Evolutionary conservation across 768 basidiomycete genomes (phyloP), one percentile per base, ranked within the genome.

Genomic region (Tubosaeta sp.): DNA sequence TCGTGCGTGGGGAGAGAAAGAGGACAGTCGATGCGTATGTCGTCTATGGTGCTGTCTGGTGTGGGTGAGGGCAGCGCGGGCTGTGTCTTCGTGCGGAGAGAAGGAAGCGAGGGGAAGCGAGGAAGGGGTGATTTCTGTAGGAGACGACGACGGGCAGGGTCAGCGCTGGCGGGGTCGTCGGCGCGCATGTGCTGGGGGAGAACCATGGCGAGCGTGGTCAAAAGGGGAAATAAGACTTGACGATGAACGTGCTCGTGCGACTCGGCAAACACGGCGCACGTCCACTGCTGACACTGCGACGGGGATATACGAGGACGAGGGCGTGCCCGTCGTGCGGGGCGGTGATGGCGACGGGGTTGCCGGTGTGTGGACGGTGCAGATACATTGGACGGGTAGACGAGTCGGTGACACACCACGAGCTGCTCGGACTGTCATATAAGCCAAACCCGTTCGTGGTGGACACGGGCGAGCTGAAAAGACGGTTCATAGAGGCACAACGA

Each of bases 371-470:
- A 12, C 73, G 71, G n/a, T 95, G 92, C 70, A 77, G 77, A 60
- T 76, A 76, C 49, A 86, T 94, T 47, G 76, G 79, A 16, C 71
- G 74, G 11, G 62, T 92, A 30, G 78, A 84, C 1, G 59, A 73
- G 8, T 70, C 76, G 18, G 68, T 78, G 49, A 74, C 81, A 13
- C 83, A 84, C 64, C 83, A 90, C 65, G 80, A 84, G 34, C 67
- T 94, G 36, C 78, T 95, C 46, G 82, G 77, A 24, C 69, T 90
- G 34, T 73, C 83, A 0, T 73, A 77, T 31, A 71, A 73, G 16
- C 78, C 81, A 0, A 88, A 88, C 63, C 84, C 84, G 8, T 95
- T 91, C 69, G 67, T 75, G 14, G 69, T 97, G 38, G 83, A 93
- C 62, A 59, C 76, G 14, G 59, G 69, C 1, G 70, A 76, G 18